Conservation (phyloP, 1,139 yeast species). For the Kodamaea ohmeri region DNA sequence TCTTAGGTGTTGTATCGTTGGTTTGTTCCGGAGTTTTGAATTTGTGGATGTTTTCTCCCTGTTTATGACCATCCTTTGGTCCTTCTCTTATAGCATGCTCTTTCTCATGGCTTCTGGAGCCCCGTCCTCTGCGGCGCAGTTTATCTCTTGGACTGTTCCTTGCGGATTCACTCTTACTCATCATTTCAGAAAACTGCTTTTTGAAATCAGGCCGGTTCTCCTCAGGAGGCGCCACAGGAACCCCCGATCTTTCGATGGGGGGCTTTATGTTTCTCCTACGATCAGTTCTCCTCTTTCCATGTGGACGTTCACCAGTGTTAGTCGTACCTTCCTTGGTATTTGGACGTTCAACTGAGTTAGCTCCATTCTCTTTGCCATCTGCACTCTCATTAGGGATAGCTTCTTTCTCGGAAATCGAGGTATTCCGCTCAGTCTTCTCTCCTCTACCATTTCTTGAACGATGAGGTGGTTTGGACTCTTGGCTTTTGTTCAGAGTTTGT, state of each 20-base stretch:
- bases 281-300: not conserved
- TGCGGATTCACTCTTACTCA: slow-evolving; percentile 14
- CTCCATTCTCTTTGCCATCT: too few species aligned
- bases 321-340: too few species aligned
- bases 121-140: not conserved
- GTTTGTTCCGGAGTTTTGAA: too few species aligned
- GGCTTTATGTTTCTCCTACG: slow-evolving; percentile 1
- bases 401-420: too few species aligned
- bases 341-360: too few species aligned
- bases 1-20: too few species aligned
- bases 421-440: too few species aligned
- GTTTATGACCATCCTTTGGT: not conserved
- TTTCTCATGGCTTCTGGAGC: not conserved
- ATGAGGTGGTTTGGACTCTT: too few species aligned
- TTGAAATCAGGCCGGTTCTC: slow-evolving; percentile 34
- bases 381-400: too few species aligned
- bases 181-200: slow-evolving; percentile 31
- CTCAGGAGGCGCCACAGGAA: slow-evolving; percentile 8
- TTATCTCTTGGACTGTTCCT: slow-evolving; percentile 9
- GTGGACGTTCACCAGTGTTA: not conserved
- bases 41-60: too few species aligned
- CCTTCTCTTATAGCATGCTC: not conserved
- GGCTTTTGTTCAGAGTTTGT: too few species aligned
- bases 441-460: too few species aligned
- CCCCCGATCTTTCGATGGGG: not conserved